These are phyloP conservation scores for Serendipita vermifera DNA, from an alignment of 768 basidiomycete genomes.

Conservation along the genomic window DNA sequence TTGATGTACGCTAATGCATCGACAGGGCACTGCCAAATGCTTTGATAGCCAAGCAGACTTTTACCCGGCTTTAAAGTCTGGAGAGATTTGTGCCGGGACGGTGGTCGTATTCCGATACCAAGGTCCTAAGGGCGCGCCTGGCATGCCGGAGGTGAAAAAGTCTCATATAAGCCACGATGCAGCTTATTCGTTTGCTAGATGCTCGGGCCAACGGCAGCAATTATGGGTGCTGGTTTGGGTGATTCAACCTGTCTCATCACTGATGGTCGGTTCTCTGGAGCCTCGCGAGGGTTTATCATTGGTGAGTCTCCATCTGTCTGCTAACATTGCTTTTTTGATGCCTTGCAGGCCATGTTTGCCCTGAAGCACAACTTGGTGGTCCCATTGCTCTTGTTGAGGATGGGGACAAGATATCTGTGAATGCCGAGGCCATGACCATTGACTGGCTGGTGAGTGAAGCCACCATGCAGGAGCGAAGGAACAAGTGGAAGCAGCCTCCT, in stretches of 20 bases:
- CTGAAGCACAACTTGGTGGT: conserved; percentile 63
- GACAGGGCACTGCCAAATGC: conserved; percentile 59
- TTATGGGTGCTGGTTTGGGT: conserved; percentile 74
- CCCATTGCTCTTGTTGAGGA: conserved; percentile 80
- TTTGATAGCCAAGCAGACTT: conserved; percentile 66
- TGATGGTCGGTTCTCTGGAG: conserved; percentile 82
- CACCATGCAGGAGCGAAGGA: conserved; percentile 45
- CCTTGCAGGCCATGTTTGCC: conserved; percentile 41
- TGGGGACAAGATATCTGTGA: conserved; percentile 67
- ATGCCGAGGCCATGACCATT: conserved; percentile 50
- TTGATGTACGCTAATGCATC: conserved; percentile 2
- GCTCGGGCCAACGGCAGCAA: conserved; percentile 66
- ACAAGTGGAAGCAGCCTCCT: conserved; percentile 56
- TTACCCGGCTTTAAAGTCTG: conserved; percentile 57
- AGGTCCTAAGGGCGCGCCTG: conserved; percentile 83
- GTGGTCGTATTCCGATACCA: conserved; percentile 78
- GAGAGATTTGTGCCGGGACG: conserved; percentile 62
- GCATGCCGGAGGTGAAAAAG: conserved; percentile 63
- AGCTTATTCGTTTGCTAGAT: conserved; percentile 24
- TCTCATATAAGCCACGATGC: background rate
- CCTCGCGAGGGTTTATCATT: conserved; percentile 53
- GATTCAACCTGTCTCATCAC: conserved; percentile 72
- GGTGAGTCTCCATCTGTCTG: conserved; percentile 22
- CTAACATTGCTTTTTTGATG: background rate
- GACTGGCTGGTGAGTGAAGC: conserved; percentile 60